A percentile compares a stretch with the other conserved stretches of the same genome.
These are phyloP conservation scores for Malus asiatica DNA, from an alignment of 306 rosid species.

Conservation along the genomic window DNA sequence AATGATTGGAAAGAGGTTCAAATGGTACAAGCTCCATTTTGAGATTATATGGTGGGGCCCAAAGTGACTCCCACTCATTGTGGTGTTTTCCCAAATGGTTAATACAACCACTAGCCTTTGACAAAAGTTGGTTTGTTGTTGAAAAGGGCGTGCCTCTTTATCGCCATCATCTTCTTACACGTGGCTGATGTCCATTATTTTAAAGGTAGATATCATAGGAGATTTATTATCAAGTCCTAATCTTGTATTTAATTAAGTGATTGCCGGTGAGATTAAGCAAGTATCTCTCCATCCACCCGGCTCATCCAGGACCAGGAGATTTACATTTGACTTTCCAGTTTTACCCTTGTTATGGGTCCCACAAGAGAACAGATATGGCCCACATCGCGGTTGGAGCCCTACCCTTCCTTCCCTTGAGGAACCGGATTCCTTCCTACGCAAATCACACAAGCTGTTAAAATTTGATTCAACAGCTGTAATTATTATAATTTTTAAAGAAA, in stretches of 20 bases:
- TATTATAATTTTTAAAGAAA: accelerated
- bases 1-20: conserved; percentile 5
- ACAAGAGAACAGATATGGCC: too few relatives aligned
- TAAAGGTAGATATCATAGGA: neutral
- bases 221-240: neutral
- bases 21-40: conserved; percentile 20
- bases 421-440: accelerated
- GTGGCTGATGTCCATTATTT: conserved; percentile 22
- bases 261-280: conserved; percentile 6
- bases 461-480: accelerated
- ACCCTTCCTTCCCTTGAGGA: too few relatives aligned
- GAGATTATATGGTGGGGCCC: conserved; percentile 22
- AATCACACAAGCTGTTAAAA: accelerated
- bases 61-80: neutral
- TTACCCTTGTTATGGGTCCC: neutral
- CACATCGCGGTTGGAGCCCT: too few relatives aligned
- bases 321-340: too few relatives aligned
- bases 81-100: conserved; percentile 1
- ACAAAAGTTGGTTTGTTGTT: conserved; percentile 24
- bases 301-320: neutral
- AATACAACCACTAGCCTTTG: conserved; percentile 9
- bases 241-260: neutral
- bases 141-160: conserved; percentile 24
- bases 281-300: neutral
- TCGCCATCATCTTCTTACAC: conserved; percentile 26